A percentile compares a stretch with the other conserved stretches of the same genome.
These are phyloP conservation scores for Coniochaeta pulveracea DNA, from an alignment of 2,329 filamentous ascomycete genomes.

Conservation along the genomic window DNA sequence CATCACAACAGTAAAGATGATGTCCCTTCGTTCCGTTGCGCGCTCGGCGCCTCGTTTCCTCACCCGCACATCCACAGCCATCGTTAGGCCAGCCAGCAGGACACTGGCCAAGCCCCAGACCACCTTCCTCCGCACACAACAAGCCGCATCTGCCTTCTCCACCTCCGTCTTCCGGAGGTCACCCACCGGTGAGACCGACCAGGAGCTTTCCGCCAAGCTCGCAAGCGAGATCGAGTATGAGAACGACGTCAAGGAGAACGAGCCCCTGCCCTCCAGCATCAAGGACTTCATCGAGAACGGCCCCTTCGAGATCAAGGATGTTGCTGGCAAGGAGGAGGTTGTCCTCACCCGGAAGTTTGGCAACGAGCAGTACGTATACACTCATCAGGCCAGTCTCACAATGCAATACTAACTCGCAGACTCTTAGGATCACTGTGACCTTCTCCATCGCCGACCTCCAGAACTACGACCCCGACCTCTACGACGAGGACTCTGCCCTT, in stretches of 20 bases:
- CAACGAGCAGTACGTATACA: constrained; percentile 65
- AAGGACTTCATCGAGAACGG: constrained; percentile 83
- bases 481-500: constrained; percentile 42
- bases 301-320: constrained; percentile 74
- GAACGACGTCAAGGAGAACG: constrained; percentile 63
- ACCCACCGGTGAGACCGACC: constrained; percentile 45
- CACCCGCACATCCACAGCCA: too few species aligned
- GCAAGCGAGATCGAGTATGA: constrained; percentile 77
- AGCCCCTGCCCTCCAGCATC: constrained; percentile 64
- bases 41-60: constrained; percentile 57
- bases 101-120: constrained; percentile 36
- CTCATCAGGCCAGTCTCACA: too few species aligned
- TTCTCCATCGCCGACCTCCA: constrained; percentile 81
- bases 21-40: constrained; percentile 54
- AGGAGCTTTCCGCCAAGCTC: constrained; percentile 78
- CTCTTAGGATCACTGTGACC: constrained; percentile 49
- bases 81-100: constrained; percentile 35
- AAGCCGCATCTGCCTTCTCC: constrained; percentile 35
- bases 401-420: constrained; percentile 9
- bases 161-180: constrained; percentile 31
- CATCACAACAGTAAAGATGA: constrained; percentile 38
- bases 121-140: constrained; percentile 23
- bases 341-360: constrained; percentile 71
- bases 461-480: constrained; percentile 48
- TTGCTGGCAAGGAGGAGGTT: constrained; percentile 77